Conservation (phyloP, 164 flowering plant species). For the Berberis thunbergii region DNA sequence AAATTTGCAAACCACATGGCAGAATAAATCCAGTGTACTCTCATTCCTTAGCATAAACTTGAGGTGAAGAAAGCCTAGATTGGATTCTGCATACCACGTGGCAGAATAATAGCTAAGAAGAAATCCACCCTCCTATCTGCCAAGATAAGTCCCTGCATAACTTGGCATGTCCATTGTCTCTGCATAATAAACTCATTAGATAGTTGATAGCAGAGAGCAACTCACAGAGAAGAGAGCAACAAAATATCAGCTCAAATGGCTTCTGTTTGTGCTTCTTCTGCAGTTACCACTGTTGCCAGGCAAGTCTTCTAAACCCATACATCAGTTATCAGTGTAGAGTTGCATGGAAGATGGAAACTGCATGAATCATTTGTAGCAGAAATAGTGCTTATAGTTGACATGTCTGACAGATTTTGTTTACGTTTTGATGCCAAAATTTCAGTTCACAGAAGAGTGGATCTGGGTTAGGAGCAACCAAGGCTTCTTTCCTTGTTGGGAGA, state of each 20-base stretch:
- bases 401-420: background rate
- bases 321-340: no score
- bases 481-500: slow-evolving; percentile 69
- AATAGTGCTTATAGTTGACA: background rate
- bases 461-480: slow-evolving; percentile 44
- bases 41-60: background rate
- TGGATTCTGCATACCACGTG: slow-evolving; percentile 53
- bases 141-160: slow-evolving; percentile 47
- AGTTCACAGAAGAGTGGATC: slow-evolving; percentile 65
- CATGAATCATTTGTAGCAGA: background rate
- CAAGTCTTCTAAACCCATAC: slow-evolving; percentile 17
- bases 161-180: slow-evolving; percentile 13
- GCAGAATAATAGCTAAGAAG: slow-evolving; percentile 45
- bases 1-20: no score
- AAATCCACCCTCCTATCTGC: slow-evolving; percentile 36
- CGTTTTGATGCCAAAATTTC: slow-evolving; percentile 3
- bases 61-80: slow-evolving; percentile 11
- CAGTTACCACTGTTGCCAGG: slow-evolving; percentile 71
- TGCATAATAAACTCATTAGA: background rate
- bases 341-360: background rate
- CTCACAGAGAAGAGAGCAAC: background rate
- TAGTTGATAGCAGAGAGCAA: slow-evolving; percentile 3
- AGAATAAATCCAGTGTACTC: no score
- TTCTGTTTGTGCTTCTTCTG: slow-evolving; percentile 74
- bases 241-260: slow-evolving; percentile 41